Percentiles rank a stretch among this genome's conserved stretches.
Evolutionary conservation across 1,284 basidiomycete species (phyloP).

Genomic region (Pyrrhoderma noxium): DNA sequence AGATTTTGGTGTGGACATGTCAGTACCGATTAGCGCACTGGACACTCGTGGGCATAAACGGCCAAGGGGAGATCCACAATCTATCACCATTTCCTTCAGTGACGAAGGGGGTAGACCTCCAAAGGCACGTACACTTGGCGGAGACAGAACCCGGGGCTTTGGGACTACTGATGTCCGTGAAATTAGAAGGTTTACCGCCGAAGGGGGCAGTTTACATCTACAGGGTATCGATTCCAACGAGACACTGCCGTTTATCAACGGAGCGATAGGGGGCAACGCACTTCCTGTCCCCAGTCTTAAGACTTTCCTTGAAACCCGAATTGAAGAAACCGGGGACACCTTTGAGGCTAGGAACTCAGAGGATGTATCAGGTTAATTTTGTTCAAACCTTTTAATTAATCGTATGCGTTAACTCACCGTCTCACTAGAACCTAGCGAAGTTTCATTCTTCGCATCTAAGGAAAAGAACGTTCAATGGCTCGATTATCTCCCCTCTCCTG

Average conservation of each 20-base stretch:
- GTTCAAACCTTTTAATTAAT: not conserved
- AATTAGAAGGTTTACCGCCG: conserved; percentile 29
- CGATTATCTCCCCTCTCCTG: conserved; percentile 74
- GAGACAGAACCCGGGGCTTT: conserved; percentile 49
- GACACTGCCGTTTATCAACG: no score
- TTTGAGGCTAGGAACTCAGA: conserved; percentile 80
- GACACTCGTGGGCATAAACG: conserved; percentile 26
- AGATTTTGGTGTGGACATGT: conserved; percentile 33
- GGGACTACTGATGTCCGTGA: conserved; percentile 31
- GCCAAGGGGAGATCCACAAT: conserved; percentile 23
- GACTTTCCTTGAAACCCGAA: conserved; percentile 47
- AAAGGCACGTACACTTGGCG: conserved; percentile 63
- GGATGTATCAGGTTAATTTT: conserved; percentile 40
- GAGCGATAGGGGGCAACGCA: not conserved
- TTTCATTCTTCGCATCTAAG: conserved; percentile 60
- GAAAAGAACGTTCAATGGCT: conserved; percentile 61
- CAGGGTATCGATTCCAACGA: not conserved
- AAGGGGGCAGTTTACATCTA: not conserved
- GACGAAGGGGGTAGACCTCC: conserved; percentile 36
- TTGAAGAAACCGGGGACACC: conserved; percentile 61
- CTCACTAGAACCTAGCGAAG: conserved; percentile 52
- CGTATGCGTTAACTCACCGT: not conserved
- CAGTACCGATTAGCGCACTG: conserved; percentile 46
- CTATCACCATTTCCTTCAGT: conserved; percentile 45
- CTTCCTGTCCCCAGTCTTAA: conserved; percentile 41